Evolutionary conservation across 2,329 filamentous ascomycete species (phyloP).

Genomic region (Mariannaea elegans): DNA sequence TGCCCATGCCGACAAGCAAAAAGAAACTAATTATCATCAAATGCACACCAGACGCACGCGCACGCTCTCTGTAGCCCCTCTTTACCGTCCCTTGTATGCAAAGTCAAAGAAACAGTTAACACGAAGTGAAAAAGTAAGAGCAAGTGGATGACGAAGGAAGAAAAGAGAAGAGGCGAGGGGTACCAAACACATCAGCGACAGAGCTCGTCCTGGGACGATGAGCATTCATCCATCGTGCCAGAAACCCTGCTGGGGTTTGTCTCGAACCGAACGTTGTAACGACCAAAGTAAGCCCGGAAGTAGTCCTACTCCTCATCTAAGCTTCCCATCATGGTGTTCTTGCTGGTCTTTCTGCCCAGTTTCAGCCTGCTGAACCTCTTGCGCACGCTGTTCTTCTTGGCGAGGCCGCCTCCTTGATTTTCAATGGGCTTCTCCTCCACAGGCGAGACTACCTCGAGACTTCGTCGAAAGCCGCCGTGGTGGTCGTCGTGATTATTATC

Average conservation of each 20-base stretch:
- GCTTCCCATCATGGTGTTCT: slow-evolving; percentile 61
- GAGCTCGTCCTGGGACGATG: slow-evolving; percentile 10
- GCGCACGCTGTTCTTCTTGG: slow-evolving; percentile 71
- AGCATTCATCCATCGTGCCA: slow-evolving; percentile 3
- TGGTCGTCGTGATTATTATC: slow-evolving; percentile 35
- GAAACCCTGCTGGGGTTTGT: slow-evolving; percentile 16
- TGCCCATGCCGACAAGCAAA: not conserved
- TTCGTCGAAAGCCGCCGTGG: slow-evolving; percentile 39
- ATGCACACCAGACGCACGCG: not conserved
- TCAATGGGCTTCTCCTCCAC: slow-evolving; percentile 37
- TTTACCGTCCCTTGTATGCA: too few relatives aligned
- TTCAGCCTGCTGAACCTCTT: slow-evolving; percentile 83
- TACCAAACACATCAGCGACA: not conserved
- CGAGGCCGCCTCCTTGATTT: slow-evolving; percentile 43
- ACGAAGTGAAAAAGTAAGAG: slow-evolving; percentile 9
- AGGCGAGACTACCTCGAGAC: slow-evolving; percentile 39
- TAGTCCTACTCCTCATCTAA: slow-evolving; percentile 63
- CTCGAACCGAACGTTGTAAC: slow-evolving; percentile 37
- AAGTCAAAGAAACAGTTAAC: not conserved
- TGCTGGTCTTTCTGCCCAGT: slow-evolving; percentile 74
- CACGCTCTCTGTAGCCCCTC: too few relatives aligned
- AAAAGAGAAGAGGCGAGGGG: slow-evolving; percentile 7
- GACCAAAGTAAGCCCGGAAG: slow-evolving; percentile 44
- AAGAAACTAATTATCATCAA: not conserved
- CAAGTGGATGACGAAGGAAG: not conserved